Conservation (phyloP, 192 early-diverging fungal genomes). For the Phycomyces nitens region DNA sequence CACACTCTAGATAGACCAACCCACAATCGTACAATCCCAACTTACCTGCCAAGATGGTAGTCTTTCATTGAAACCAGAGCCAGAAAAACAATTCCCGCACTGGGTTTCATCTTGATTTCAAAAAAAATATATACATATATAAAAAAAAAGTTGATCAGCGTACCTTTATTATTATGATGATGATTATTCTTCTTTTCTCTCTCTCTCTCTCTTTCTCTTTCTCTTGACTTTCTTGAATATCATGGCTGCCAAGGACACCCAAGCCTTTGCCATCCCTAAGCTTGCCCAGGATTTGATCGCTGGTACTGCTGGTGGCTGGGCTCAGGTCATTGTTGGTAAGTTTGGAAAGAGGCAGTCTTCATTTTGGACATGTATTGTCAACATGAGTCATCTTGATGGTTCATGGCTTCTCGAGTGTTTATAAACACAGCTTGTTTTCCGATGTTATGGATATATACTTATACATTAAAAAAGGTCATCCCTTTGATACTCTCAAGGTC, state of each 20-base stretch:
- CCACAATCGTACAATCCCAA: no score
- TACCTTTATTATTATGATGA: no score
- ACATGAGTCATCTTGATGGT: background rate
- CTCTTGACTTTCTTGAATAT: background rate
- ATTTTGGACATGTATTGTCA: no score
- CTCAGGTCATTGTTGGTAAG: conserved; percentile 62
- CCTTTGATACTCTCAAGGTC: conserved; percentile 67
- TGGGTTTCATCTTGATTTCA: no score
- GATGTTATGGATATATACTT: background rate
- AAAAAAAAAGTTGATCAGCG: no score
- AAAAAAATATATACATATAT: no score
- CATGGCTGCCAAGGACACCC: conserved; percentile 6
- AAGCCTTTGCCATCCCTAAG: conserved; percentile 35
- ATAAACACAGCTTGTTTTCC: background rate
- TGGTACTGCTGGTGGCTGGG: conserved; percentile 67
- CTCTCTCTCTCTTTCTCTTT: conserved; percentile 9
- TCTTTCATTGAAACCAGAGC: no score
- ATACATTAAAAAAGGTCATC: conserved; percentile 43
- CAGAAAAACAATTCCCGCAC: no score
- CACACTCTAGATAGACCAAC: background rate
- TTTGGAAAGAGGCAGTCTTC: no score
- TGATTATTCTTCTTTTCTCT: background rate
- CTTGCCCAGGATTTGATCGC: conserved; percentile 52
- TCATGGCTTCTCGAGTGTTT: background rate
- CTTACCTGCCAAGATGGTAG: no score